Evolutionary conservation across 768 basidiomycete genomes (phyloP), one percentile per base, ranked within the genome.

Genomic region (Tephrocybe rancida): DNA sequence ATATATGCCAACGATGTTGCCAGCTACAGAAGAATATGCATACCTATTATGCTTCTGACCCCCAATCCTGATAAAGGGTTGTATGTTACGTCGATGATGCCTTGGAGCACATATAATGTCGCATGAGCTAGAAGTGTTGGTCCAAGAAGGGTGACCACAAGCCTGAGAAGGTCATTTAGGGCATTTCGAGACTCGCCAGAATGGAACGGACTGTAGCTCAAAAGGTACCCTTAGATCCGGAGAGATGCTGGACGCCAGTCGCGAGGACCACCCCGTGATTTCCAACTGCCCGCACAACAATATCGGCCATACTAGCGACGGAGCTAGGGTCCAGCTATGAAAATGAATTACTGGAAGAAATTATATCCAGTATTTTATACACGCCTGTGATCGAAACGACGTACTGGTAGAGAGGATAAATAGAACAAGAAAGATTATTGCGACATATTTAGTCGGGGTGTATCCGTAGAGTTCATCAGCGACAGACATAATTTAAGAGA

Each of bases 401-500:
- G 32, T 47, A 47, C 30, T 3, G 16, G 45, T 47, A n/a, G 45
- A 34, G 21, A 47, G 32, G 7, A 35, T 35, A 18, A 47, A 47
- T 4, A 47, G 45, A 24, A 47, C 32, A 11, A 47, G 16, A 32
- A 47, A 47, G 8, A 47, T 34, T 47, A 34, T 34, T 3, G 45
- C 27, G 32, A 47, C 45, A 25, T 30, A 47, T 34, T 47, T 30
- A 14, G 45, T 47, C 19, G 45, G 45, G 3, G 18, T 35, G 22
- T 47, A 47, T 34, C 45, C 45, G 32, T 45, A 26, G 24, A 44
- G 34, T 21, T n/a, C n/a, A n/a, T 41, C 39, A 41, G n/a, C 18
- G 18, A 13, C 18, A 41, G 39, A n/a, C 39, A 41, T 41, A 6
- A 19, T 19, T 13, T 41, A 19, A 6, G 35, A 16, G 30, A 32